Percentiles rank a stretch among this genome's conserved stretches.
Evolutionary conservation across 805 yeast genomes (phyloP).

Genomic region (Maudiozyma bulderi): DNA sequence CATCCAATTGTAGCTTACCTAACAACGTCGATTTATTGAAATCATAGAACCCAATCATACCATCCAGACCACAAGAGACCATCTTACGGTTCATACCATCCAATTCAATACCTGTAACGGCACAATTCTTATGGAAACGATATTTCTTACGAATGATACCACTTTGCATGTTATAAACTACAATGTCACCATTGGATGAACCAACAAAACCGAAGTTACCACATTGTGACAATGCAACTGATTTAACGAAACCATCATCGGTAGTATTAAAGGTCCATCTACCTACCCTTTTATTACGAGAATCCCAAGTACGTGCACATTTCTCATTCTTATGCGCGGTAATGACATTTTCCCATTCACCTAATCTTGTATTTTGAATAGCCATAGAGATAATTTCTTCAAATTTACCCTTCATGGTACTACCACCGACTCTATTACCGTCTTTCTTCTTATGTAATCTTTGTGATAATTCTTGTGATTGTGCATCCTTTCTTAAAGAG

Average conservation of each 20-base stretch:
- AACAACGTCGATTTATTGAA: slow-evolving; percentile 61
- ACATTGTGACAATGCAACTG: slow-evolving; percentile 78
- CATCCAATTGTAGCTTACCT: slow-evolving; percentile 56
- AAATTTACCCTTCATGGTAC: slow-evolving; percentile 54
- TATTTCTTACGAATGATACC: slow-evolving; percentile 71
- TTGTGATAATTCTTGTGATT: slow-evolving; percentile 88
- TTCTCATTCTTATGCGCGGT: slow-evolving; percentile 80
- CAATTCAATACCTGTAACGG: slow-evolving; percentile 80
- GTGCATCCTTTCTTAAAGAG: slow-evolving; percentile 91
- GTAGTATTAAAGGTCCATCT: slow-evolving; percentile 57
- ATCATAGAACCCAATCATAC: slow-evolving; percentile 77
- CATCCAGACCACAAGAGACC: slow-evolving; percentile 85
- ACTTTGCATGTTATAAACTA: slow-evolving; percentile 82
- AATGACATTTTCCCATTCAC: slow-evolving; percentile 88
- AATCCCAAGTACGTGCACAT: slow-evolving; percentile 87
- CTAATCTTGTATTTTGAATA: slow-evolving; percentile 63
- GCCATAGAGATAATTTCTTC: slow-evolving; percentile 68
- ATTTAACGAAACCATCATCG: slow-evolving; percentile 68
- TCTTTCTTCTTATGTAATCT: slow-evolving; percentile 39
- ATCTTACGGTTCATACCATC: slow-evolving; percentile 86
- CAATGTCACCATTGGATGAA: slow-evolving; percentile 75
- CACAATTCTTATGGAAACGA: slow-evolving; percentile 62
- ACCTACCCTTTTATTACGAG: slow-evolving; percentile 71
- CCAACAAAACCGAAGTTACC: slow-evolving; percentile 94
- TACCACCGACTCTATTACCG: slow-evolving; percentile 50